Evolutionary conservation across 179 eudicot genomes (phyloP), one percentile per base, ranked within the genome.

Genomic region (Patellifolia procumbens): DNA sequence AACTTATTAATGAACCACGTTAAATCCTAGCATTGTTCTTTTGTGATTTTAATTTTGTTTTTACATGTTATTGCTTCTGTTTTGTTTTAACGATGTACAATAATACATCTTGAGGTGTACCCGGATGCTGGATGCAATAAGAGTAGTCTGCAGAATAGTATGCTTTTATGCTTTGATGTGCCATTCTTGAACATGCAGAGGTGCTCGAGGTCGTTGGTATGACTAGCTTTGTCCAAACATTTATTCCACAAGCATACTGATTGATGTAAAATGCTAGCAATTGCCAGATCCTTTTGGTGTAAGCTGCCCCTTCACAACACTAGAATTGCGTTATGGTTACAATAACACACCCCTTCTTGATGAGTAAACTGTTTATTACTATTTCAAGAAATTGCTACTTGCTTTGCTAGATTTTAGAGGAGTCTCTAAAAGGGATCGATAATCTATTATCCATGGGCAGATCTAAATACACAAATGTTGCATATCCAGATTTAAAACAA

Each of bases 141-240:
- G n/a, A n/a, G n/a, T n/a, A n/a, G n/a, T n/a, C n/a, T 24, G 15
- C 31, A 20, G 35, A 60, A 60, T 60, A 29, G 0, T 2, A 42
- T n/a, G 70, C 60, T 59, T 77, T 68, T 60, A 43, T 76, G n/a
- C 51, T 56, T 76, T 77, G 80, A 69, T 70, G 74, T 45, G 74
- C 67, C 69, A 32, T 77, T 39, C 31, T 70, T 60, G 71, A 45
- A 32, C 43, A 28, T 17, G 46, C 73, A 45, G 34, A 26, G 51
- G 74, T 68, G 32, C 42, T 68, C 64, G 28, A 56, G 55, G 56
- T n/a, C n/a, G n/a, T 34, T 68, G 74, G 68, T 68, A 73, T 76
- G 79, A 29, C 60, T 60, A 29, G 28, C 58, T 60, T 68, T 69
- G 80, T 77, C 60, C 68, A 43, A 26, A 19, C 73, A 17, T 70